These are phyloP conservation scores for Talaromyces trachyspermus DNA, from an alignment of 495 filamentous ascomycete species.

Conservation along the genomic window DNA sequence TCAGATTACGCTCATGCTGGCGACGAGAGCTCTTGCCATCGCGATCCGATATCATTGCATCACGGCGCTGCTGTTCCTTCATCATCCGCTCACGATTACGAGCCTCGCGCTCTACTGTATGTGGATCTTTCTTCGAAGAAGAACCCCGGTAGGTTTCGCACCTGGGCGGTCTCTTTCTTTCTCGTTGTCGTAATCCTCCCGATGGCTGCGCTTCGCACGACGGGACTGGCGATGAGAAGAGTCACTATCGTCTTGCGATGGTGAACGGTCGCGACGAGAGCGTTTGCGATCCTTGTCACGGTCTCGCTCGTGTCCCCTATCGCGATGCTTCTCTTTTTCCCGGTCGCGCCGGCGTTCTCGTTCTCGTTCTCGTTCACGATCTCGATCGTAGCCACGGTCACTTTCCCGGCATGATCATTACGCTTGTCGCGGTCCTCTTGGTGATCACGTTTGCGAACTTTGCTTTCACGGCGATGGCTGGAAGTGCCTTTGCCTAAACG, in stretches of 20 bases:
- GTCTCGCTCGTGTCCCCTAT: conserved; percentile 35
- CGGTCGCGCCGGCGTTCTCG: conserved; percentile 39
- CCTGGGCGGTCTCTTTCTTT: conserved; percentile 15
- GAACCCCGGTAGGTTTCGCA: conserved; percentile 12
- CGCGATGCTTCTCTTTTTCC: conserved; percentile 36
- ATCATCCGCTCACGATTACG: conserved; percentile 68
- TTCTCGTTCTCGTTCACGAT: conserved; percentile 38
- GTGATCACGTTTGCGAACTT: conserved; percentile 25
- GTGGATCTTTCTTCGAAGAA: conserved; percentile 53
- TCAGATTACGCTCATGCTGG: conserved; percentile 44
- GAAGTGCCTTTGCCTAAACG: conserved; percentile 32
- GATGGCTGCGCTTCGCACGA: conserved; percentile 29
- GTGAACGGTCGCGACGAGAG: conserved; percentile 44
- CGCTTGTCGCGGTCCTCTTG: conserved; percentile 23
- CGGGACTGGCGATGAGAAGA: conserved; percentile 32
- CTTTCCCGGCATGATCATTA: conserved; percentile 26
- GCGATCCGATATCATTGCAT: conserved; percentile 37
- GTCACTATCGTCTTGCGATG: conserved; percentile 30
- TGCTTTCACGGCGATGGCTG: conserved; percentile 22
- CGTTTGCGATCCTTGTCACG: conserved; percentile 48
- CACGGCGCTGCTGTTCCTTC: conserved; percentile 71
- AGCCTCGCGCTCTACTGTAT: conserved; percentile 69
- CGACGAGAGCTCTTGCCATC: conserved; percentile 38
- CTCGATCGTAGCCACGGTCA: conserved; percentile 33
- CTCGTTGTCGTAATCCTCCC: conserved; percentile 19